Base-by-base conservation (phyloP, 495 filamentous ascomycete species). In the Hypoxylon intermedium region DNA sequence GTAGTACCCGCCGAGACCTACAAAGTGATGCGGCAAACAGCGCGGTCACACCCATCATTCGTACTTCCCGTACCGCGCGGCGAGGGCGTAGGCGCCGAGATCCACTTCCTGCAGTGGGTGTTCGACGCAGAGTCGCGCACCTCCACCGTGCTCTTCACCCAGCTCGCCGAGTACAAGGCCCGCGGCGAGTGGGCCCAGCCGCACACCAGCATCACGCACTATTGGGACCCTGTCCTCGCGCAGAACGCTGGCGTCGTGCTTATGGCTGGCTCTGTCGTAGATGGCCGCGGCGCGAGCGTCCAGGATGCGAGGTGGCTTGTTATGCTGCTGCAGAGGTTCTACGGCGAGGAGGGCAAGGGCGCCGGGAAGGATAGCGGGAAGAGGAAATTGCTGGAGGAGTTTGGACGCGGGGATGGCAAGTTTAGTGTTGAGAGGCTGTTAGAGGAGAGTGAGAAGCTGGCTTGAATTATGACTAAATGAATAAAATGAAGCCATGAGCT, bases 251-350 rank as follows among this genome's bases (percentile, higher is more conserved):
- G 85, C 5, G 64, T 97, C 40, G 92, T 97, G 23, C 77, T 98
- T 38, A 83, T 96, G 81, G 86, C 92, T 62, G 94, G 94, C 1
- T 77, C 78, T 55, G 89, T 98, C 24, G 79, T 89, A 59, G 86
- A 88, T 43, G 88, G 89, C 2, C 72, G 86, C 6, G 93, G 94
- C 1, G 85, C 97, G 11, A 87, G 78, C 13, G 86, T 89, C 1
- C 79, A 90, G 12, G 88, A 98, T 69, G 92, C 89, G 20, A 84
- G 83, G 72, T 97, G 89, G 91, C 70, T 98, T 65, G 81, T 95
- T n/a, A 90, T 96, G 82, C 90, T 91, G 41, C 74, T 98, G 77
- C 94, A 98, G 82, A 87, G 91, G 74, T 98, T 98, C 72, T 98
- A 98, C 70, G 76, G 75, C 5, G 77, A 72, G 23, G 75, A 62